Evolutionary conservation across 2,329 filamentous ascomycete species (phyloP), one percentile per base, ranked within the genome.

Genomic region (Penicillium sp.): DNA sequence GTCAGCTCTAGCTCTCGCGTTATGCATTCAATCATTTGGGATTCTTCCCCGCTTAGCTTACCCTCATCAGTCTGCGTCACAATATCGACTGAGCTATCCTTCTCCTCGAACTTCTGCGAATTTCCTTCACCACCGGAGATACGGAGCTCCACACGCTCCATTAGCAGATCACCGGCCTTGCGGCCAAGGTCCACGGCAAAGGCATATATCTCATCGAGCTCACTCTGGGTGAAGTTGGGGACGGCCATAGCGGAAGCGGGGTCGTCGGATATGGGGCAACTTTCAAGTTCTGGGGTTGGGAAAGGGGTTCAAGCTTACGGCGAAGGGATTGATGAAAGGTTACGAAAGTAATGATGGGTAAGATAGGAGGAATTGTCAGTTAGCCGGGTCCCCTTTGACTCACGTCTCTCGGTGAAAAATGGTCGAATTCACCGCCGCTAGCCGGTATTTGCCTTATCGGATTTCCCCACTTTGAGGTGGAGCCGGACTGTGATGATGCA

Each of bases 31-130:
- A n/a, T 37, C 10, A 45, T 55, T 14, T 52, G 33, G 14, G 49
- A 35, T 53, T 24, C 7, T 42, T 54, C 14, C 9, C 44, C 33
- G n/a, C 21, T 22, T 35, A 27, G 21, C 21, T 67, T 73, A 89
- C 87, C 87, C 74, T 89, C 83, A 69, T 92, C 89, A 0, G 87
- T 89, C 74, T 91, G 84, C 10, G 89, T 92, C 21, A 92, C 89
- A 60, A 92, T 84, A 70, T 92, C 90, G 11, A 92, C 89, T 1
- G 88, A 82, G 68, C 84, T 91, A 63, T 90, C 86, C 71, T 93
- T 93, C 74, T 91, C 87, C 8, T 79, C 75, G 54, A 82, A 80
- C 1, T 66, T 65, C 58, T 80, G 73, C 1, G 54, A 55, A 44
- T 71, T 67, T 51, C 57, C 71, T 16, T 68, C 66, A 37, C 74